These are phyloP conservation scores for Candida neerlandica DNA, from an alignment of 1,139 yeast genomes.

Conservation along the genomic window DNA sequence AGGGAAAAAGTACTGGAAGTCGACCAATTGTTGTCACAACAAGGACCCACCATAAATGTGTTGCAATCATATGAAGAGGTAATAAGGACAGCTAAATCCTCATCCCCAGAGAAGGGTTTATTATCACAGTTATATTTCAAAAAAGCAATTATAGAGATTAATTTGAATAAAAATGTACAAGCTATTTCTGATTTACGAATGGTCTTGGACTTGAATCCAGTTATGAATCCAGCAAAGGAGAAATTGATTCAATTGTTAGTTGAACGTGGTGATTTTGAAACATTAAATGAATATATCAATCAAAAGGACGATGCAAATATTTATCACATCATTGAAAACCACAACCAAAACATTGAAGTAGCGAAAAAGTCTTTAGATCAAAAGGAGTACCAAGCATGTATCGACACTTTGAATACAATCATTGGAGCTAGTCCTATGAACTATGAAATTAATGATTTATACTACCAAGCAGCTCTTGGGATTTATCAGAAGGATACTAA, in stretches of 20 bases:
- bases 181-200: conserved; percentile 51
- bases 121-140: conserved; percentile 50
- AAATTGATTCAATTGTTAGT: conserved; percentile 47
- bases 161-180: conserved; percentile 46
- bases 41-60: conserved; percentile 32
- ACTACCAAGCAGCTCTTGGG: conserved; percentile 22
- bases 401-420: conserved; percentile 26
- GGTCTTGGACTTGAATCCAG: conserved; percentile 44
- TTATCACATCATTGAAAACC: conserved; percentile 19
- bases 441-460: conserved; percentile 23
- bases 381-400: conserved; percentile 23
- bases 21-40: conserved; percentile 19
- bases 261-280: conserved; percentile 46
- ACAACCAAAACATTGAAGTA: conserved; percentile 21
- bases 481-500: conserved; percentile 17
- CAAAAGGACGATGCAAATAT: conserved; percentile 18
- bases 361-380: conserved; percentile 20
- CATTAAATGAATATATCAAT: conserved; percentile 18
- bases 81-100: conserved; percentile 1
- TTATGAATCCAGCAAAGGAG: conserved; percentile 43
- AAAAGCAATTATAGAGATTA: conserved; percentile 55
- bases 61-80: conserved; percentile 25
- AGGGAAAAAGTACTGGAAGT: conserved; percentile 11
- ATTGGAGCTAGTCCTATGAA: conserved; percentile 25
- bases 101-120: conserved; percentile 8